A percentile compares a stretch with the other conserved stretches of the same genome.
phyloP scores from a whole-genome alignment of 768 basidiomycete species.

The Boletus rufocinnamomeus region DNA sequence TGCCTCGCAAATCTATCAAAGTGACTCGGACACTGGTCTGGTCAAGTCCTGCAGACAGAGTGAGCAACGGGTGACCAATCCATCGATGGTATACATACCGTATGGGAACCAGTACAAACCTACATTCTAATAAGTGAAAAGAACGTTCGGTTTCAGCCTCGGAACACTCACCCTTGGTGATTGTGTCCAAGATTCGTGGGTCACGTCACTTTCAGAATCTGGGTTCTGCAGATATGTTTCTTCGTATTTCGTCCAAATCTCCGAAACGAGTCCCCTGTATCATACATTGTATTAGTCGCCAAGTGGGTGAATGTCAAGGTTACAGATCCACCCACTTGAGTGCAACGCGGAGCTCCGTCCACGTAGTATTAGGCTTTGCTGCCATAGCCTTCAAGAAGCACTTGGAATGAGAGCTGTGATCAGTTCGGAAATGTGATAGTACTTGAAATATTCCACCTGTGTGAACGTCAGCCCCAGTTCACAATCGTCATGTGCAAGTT shows the following conservation, averaged over 20 bases:
- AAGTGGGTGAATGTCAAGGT: neutral
- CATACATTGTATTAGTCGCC: neutral
- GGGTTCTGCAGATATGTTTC: neutral
- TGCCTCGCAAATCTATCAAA: constrained; percentile 9
- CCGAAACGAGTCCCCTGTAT: constrained; percentile 15
- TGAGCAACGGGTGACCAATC: neutral
- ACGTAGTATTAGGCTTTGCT: constrained; percentile 16
- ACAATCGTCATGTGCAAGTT: constrained; percentile 27
- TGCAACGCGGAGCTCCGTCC: constrained; percentile 21
- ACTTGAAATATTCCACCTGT: constrained; percentile 17
- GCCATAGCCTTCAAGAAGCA: constrained; percentile 22
- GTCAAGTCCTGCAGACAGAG: constrained; percentile 16
- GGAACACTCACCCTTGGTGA: constrained; percentile 24
- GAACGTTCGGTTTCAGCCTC: neutral
- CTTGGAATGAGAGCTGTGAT: constrained; percentile 6
- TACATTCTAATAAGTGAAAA: constrained; percentile 3
- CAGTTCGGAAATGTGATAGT: neutral
- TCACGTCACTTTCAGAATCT: neutral
- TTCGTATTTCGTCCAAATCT: constrained; percentile 18
- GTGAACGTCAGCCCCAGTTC: constrained; percentile 25
- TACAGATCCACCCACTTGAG: constrained; percentile 16
- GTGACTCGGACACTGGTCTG: neutral
- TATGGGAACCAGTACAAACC: constrained; percentile 12
- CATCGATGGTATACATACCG: constrained; percentile 6
- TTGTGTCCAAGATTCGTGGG: constrained; percentile 13